Percentiles rank a stretch among this genome's conserved stretches.
phyloP scores from a whole-genome alignment of 495 filamentous ascomycete genomes.

The Daldinia concentrica region DNA sequence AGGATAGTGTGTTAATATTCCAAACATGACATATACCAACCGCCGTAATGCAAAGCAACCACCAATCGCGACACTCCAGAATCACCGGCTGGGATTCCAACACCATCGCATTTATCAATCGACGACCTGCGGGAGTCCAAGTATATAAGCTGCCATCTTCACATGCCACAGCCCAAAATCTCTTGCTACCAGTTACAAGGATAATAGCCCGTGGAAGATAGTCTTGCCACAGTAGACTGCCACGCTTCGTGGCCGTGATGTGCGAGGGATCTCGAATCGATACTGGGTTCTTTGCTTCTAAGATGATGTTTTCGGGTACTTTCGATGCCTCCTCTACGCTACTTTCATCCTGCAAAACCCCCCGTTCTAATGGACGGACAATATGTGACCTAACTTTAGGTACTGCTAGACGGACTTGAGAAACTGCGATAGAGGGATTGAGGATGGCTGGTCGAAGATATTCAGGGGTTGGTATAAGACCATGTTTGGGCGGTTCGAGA shows the following conservation, averaged over 20 bases:
- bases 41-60: conserved; percentile 87
- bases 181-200: conserved; percentile 85
- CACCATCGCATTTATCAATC: conserved; percentile 82
- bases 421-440: conserved; percentile 80
- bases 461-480: conserved; percentile 78
- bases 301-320: conserved; percentile 62
- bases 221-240: conserved; percentile 91
- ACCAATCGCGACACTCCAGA: conserved; percentile 87
- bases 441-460: conserved; percentile 88
- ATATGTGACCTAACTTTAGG: conserved; percentile 87
- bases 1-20: conserved; percentile 85
- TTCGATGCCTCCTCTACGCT: conserved; percentile 68
- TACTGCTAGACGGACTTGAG: conserved; percentile 87
- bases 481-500: conserved; percentile 61
- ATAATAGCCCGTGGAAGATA: conserved; percentile 85
- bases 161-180: conserved; percentile 90
- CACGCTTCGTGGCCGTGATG: conserved; percentile 81
- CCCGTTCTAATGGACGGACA: conserved; percentile 68
- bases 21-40: conserved; percentile 92
- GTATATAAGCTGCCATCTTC: conserved; percentile 93
- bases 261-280: conserved; percentile 80
- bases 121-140: conserved; percentile 94
- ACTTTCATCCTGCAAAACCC: conserved; percentile 54
- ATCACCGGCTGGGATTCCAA: conserved; percentile 94
- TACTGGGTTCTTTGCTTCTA: conserved; percentile 63